Conservation (phyloP, 2,329 filamentous ascomycete genomes). For the Achaetomium macrosporum region DNA sequence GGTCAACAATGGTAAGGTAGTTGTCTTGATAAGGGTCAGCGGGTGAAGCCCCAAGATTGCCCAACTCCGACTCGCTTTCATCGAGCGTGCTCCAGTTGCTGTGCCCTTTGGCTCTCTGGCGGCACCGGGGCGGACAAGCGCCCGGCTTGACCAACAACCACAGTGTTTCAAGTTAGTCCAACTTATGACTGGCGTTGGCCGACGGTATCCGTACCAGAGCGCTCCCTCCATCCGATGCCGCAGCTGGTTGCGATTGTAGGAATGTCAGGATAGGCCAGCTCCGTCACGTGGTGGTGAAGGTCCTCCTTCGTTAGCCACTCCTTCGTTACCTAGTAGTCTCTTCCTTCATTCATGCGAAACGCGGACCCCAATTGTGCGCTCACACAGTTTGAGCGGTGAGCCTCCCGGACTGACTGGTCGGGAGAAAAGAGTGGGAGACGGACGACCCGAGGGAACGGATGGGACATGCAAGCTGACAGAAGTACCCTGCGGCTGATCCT, state of each 20-base stretch:
- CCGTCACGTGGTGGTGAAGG: neutral
- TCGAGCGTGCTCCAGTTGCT: neutral
- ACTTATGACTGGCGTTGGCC: neutral
- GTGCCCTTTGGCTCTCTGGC: neutral
- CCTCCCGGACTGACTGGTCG: neutral
- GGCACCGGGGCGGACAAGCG: neutral
- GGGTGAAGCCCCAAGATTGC: too few species aligned
- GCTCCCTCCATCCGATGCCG: constrained; percentile 9
- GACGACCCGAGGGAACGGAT: constrained; percentile 14
- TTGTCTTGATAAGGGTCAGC: too few species aligned
- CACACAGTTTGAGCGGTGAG: constrained; percentile 1
- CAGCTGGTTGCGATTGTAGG: neutral
- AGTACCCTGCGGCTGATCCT: neutral
- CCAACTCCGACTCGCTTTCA: neutral
- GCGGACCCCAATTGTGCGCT: neutral
- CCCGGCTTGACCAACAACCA: neutral
- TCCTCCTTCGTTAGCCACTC: neutral
- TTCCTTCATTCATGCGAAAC: neutral
- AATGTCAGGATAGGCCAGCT: neutral
- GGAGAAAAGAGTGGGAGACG: neutral
- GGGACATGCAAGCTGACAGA: constrained; percentile 11
- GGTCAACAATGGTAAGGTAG: neutral
- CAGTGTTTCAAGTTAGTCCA: too few species aligned
- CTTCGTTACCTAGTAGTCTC: too few species aligned
- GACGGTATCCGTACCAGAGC: constrained; percentile 1